Evolutionary conservation across 441 rosid species (phyloP), one percentile per base, ranked within the genome.

Genomic region (Corymbia citriodora): DNA sequence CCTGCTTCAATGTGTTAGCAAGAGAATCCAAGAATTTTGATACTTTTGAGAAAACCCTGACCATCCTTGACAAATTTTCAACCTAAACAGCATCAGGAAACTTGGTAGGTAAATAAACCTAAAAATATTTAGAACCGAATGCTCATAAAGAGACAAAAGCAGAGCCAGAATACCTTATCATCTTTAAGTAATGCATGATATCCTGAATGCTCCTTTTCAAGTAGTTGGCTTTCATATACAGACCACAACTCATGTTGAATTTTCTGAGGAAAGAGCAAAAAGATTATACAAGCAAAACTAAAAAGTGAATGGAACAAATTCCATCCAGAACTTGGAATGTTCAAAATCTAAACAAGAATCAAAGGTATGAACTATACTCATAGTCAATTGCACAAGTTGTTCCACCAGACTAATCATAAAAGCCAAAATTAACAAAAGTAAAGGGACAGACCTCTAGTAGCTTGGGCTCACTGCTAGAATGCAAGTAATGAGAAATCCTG

Each of bases 61-160:
- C 96, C 97, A 97, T 97, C 94, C 99, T 95, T 82, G 98, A 97
- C 89, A 97, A 98, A 92, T 97, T 97, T 53, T 96, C 99, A 89
- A 96, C 96, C 99, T 98, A 90, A 54, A 90, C 7, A 59, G 65
- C n/a, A 59, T 59, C n/a, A 85, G 86, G 29, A 91, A 87, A 61
- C 68, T 19, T 52, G 65, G 65, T 59, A 83, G 87, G 55, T 83
- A 48, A 48, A 83, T 8, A 49, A 2, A 13, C 29, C 55, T 49
- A 25, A 45, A 48, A 25, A 2, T 23, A 83, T 53, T 45, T 7
- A 83, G 29, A 4, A 89, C 11, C n/a, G n/a, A 54, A 88, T 40
- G 54, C 88, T 65, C 68, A 72, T 31, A 50, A 89, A 31, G 21
- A 82, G 90, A 89, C n/a, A 57, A 52, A 33, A 9, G n/a, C 36